phyloP scores from a whole-genome alignment of 148 eudicot species.

The Fallopia convolvulus region DNA sequence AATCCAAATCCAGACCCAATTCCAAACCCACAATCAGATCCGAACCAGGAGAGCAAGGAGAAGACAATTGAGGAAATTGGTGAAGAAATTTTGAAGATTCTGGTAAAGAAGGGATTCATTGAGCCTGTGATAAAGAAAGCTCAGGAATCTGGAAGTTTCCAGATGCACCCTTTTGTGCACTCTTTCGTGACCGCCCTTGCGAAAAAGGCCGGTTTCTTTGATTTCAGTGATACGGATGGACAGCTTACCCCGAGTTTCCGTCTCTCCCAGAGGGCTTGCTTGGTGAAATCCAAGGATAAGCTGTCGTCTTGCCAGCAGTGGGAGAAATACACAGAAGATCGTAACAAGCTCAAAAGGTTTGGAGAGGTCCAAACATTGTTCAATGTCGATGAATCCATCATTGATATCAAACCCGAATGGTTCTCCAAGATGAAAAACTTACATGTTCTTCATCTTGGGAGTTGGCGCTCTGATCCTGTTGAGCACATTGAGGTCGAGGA shows the following conservation, averaged over 20 bases:
- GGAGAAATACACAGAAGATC: not conserved
- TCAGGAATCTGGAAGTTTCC: not conserved
- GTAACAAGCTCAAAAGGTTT: not conserved
- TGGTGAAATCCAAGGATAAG: not conserved
- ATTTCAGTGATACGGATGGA: not conserved
- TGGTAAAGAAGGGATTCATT: not conserved
- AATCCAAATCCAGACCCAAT: not conserved
- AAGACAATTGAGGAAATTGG: not conserved
- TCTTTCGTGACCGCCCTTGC: slow-evolving; percentile 2
- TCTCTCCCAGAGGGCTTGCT: slow-evolving; percentile 7
- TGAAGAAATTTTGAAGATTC: not conserved
- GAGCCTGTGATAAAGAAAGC: slow-evolving; percentile 3
- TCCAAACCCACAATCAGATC: not conserved
- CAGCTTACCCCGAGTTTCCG: not conserved
- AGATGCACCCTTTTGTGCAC: slow-evolving; percentile 8
- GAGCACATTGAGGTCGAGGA: slow-evolving; percentile 43
- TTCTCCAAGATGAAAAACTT: slow-evolving; percentile 30
- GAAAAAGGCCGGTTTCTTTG: slow-evolving; percentile 6
- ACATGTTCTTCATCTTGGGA: slow-evolving; percentile 36
- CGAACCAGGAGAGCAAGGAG: not conserved
- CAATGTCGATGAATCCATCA: slow-evolving; percentile 25
- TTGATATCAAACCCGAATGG: slow-evolving; percentile 26
- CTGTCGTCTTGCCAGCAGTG: not conserved
- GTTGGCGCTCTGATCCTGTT: slow-evolving; percentile 26
- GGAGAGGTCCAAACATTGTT: slow-evolving; percentile 12